Percentiles rank a stretch among this genome's conserved stretches.
These are phyloP conservation scores for Friedmanniomyces endolithicus DNA, from an alignment of 495 filamentous ascomycete genomes.

Conservation along the genomic window DNA sequence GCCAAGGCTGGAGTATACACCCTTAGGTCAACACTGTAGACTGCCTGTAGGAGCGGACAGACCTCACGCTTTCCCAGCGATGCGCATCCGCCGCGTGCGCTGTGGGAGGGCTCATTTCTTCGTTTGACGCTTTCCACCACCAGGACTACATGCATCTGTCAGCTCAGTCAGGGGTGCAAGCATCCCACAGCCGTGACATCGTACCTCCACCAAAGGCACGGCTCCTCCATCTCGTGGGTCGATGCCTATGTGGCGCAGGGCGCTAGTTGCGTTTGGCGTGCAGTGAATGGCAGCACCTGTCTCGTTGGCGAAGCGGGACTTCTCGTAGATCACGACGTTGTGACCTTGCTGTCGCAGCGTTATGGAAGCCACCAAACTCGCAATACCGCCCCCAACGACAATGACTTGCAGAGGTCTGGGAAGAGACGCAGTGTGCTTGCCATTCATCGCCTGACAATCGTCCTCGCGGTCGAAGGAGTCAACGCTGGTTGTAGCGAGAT, in stretches of 20 bases:
- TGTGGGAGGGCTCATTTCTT: conserved; percentile 11
- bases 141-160: neutral
- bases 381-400: conserved; percentile 47
- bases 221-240: conserved; percentile 5
- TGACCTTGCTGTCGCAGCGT: conserved; percentile 43
- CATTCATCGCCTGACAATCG: too few species aligned
- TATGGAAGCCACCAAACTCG: conserved; percentile 42
- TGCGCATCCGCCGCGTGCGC: conserved; percentile 5
- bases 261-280: conserved; percentile 10
- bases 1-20: conserved; percentile 23
- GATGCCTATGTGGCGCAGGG: conserved; percentile 10
- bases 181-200: neutral
- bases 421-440: too few species aligned
- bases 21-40: too few species aligned
- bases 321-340: conserved; percentile 26
- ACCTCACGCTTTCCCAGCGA: conserved; percentile 10
- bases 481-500: neutral
- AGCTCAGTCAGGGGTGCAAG: too few species aligned
- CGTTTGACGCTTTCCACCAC: neutral
- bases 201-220: neutral
- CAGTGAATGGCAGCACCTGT: conserved; percentile 12
- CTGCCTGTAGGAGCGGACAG: conserved; percentile 13
- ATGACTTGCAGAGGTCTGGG: conserved; percentile 23
- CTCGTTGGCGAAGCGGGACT: conserved; percentile 14
- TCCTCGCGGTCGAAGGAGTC: too few species aligned